Conservation (phyloP, 441 rosid species). For the Adansonia rubrostipa region DNA sequence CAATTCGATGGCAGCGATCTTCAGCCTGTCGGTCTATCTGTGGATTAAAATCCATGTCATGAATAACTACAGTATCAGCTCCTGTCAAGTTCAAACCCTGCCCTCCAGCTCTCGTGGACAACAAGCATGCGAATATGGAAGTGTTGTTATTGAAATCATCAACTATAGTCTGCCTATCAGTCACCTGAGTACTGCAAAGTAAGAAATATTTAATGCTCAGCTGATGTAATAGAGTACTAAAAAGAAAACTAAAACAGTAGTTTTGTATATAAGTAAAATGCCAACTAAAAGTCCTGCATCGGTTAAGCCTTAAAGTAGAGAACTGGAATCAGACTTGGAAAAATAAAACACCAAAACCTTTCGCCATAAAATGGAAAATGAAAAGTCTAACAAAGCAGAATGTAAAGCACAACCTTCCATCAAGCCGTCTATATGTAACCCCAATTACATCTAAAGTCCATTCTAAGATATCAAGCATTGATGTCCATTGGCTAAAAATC, state of each 20-base stretch:
- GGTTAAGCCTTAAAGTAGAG: not conserved
- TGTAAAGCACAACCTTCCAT: conserved; percentile 71
- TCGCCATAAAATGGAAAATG: not conserved
- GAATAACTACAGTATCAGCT: conserved; percentile 88
- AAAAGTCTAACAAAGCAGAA: conserved; percentile 7
- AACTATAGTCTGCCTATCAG: conserved; percentile 86
- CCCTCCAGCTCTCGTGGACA: conserved; percentile 95
- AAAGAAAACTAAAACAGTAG: not conserved
- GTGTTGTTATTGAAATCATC: conserved; percentile 80
- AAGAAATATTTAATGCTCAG: not conserved
- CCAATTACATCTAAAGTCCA: conserved; percentile 95
- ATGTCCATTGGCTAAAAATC: conserved; percentile 98
- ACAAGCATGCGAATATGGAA: conserved; percentile 81
- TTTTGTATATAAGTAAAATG: not conserved
- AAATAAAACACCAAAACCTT: not conserved
- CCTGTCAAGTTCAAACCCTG: conserved; percentile 96
- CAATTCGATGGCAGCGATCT: conserved; percentile 96
- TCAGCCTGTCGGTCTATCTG: conserved; percentile 96
- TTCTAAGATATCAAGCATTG: conserved; percentile 94
- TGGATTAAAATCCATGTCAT: conserved; percentile 97
- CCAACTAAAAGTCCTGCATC: conserved; percentile 1
- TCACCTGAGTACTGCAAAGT: conserved; percentile 76
- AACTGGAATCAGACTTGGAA: not conserved
- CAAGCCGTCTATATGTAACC: conserved; percentile 82
- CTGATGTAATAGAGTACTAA: not conserved